phyloP scores from a whole-genome alignment of 371 early-diverging fungal genomes.

The Actinomortierella ambigua region DNA sequence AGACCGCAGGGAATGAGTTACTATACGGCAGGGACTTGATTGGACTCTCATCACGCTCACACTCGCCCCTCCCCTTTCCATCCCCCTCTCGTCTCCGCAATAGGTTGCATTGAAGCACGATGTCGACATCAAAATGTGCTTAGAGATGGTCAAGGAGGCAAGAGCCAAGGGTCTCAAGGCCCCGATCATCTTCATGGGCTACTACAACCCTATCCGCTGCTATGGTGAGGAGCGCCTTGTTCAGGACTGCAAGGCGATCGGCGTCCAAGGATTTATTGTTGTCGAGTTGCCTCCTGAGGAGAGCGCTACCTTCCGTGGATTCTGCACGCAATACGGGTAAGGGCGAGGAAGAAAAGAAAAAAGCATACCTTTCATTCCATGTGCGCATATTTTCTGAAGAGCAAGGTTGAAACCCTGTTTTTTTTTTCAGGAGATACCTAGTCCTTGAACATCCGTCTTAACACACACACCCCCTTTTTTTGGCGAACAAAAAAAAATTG shows the following conservation, averaged over 20 bases:
- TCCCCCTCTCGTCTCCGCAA: slow-evolving; percentile 4
- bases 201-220: slow-evolving; percentile 94
- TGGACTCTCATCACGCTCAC: too few species aligned
- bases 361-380: too few species aligned
- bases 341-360: too few species aligned
- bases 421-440: too few species aligned
- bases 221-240: slow-evolving; percentile 90
- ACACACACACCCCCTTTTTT: background rate
- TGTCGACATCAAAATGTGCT: slow-evolving; percentile 80
- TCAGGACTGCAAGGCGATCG: slow-evolving; percentile 79
- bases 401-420: too few species aligned
- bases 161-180: slow-evolving; percentile 83
- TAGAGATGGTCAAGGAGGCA: slow-evolving; percentile 81
- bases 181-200: slow-evolving; percentile 97
- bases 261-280: slow-evolving; percentile 95
- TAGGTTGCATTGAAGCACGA: slow-evolving; percentile 79
- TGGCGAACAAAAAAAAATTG: background rate
- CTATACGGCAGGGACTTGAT: background rate
- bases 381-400: too few species aligned
- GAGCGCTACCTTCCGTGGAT: slow-evolving; percentile 79
- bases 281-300: slow-evolving; percentile 98
- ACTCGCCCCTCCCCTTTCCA: background rate
- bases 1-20: background rate
- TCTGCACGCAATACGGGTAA: slow-evolving; percentile 72
- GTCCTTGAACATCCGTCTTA: too few species aligned